Evolutionary conservation across 2,329 filamentous ascomycete genomes (phyloP).

Genomic region (Stemphylium beticola): DNA sequence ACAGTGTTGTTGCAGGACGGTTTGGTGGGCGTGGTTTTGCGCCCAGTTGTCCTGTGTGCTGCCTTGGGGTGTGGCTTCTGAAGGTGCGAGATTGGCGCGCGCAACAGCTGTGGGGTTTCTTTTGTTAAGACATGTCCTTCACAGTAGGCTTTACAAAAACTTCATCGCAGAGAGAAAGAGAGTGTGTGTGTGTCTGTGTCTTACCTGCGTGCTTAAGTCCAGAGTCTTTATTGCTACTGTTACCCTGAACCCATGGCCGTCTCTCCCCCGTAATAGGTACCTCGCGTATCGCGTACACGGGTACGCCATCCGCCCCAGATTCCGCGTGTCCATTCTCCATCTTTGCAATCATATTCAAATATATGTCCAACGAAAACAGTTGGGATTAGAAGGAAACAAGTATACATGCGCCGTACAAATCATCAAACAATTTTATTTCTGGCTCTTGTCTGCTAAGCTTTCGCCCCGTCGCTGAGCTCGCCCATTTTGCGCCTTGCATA

Average conservation of each 20-base stretch:
- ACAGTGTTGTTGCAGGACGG: slow-evolving; percentile 60
- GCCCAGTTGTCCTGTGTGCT: slow-evolving; percentile 51
- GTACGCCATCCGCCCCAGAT: slow-evolving; percentile 1
- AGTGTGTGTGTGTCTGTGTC: too few species aligned
- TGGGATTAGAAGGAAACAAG: not conserved
- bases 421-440: too few species aligned
- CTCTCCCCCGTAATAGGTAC: slow-evolving; percentile 18
- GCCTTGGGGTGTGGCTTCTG: slow-evolving; percentile 50
- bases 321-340: not conserved
- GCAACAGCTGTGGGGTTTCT: slow-evolving; percentile 42
- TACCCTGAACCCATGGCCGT: slow-evolving; percentile 16
- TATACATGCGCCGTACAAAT: not conserved
- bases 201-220: slow-evolving; percentile 23
- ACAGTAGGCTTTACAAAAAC: not conserved
- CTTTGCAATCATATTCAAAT: slow-evolving; percentile 6
- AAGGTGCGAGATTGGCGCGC: slow-evolving; percentile 52
- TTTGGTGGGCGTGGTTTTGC: slow-evolving; percentile 48
- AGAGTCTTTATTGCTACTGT: not conserved
- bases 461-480: not conserved
- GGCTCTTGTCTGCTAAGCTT: too few species aligned
- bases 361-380: not conserved
- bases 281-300: slow-evolving; percentile 11
- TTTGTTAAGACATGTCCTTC: not conserved
- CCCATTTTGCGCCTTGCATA: not conserved
- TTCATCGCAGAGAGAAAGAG: too few species aligned